phyloP scores from a whole-genome alignment of 139 green algal genomes.

The Picochlorum sp. region DNA sequence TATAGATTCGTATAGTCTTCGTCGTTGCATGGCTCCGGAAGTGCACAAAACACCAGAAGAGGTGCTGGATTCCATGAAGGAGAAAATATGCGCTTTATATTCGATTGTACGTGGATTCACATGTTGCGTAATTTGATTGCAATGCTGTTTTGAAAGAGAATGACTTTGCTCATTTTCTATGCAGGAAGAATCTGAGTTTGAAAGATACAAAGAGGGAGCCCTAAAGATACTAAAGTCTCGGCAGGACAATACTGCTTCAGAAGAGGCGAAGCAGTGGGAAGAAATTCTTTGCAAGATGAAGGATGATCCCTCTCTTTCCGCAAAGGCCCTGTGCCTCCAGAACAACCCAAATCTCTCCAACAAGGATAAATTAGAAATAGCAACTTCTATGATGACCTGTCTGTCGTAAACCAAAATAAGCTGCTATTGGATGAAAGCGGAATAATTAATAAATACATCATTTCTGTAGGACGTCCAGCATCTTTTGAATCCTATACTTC shows the following conservation, averaged over 20 bases:
- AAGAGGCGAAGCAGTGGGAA: background rate
- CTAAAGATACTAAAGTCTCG: background rate
- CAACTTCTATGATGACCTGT: too few species aligned
- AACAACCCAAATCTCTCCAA: too few species aligned
- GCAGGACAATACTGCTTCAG: background rate
- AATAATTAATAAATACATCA: too few species aligned
- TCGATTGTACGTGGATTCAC: background rate
- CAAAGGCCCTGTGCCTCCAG: too few species aligned
- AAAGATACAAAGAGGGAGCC: constrained; percentile 7
- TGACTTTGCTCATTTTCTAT: background rate
- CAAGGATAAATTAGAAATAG: too few species aligned
- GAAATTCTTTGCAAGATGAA: too few species aligned
- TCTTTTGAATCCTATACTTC: constrained; percentile 50
- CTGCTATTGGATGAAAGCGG: too few species aligned
- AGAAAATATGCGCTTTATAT: background rate
- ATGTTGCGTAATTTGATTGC: background rate
- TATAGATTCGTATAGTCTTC: background rate
- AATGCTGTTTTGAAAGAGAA: background rate
- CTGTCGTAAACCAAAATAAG: too few species aligned
- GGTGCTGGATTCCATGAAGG: background rate
- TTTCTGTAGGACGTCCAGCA: constrained; percentile 8
- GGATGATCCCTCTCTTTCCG: too few species aligned
- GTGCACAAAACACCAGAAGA: background rate
- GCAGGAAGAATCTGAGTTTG: constrained; percentile 16
- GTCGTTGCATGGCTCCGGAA: background rate